A percentile compares a stretch with the other conserved stretches of the same genome.
phyloP scores from a whole-genome alignment of 345 rosid genomes.

The Physaria fendleri region DNA sequence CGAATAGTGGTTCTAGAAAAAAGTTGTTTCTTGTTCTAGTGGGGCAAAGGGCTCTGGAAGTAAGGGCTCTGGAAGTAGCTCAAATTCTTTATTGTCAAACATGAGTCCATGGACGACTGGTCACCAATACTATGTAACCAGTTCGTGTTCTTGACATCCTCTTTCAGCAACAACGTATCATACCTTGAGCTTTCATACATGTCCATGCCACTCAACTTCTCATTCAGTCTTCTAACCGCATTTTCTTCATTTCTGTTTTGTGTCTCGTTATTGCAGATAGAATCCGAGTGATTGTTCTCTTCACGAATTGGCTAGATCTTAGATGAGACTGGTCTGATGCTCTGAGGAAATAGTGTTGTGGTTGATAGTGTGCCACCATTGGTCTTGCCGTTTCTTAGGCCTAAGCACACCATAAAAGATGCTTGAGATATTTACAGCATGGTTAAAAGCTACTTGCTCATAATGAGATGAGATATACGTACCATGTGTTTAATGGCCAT shows the following conservation, averaged over 20 bases:
- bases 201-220: slow-evolving; percentile 59
- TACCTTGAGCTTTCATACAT: slow-evolving; percentile 86
- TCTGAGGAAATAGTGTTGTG: slow-evolving; percentile 87
- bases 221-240: slow-evolving; percentile 44
- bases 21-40: slow-evolving; percentile 35
- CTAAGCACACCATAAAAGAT: slow-evolving; percentile 46
- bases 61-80: slow-evolving; percentile 91
- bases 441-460: neutral
- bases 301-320: too few species aligned
- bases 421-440: neutral
- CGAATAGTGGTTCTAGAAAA: slow-evolving; percentile 34
- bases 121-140: slow-evolving; percentile 93
- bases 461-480: slow-evolving; percentile 19
- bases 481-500: slow-evolving; percentile 98
- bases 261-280: slow-evolving; percentile 38
- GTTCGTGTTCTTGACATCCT: slow-evolving; percentile 78
- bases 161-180: slow-evolving; percentile 78
- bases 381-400: slow-evolving; percentile 64
- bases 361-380: slow-evolving; percentile 52
- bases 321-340: slow-evolving; percentile 55
- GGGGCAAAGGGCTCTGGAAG: slow-evolving; percentile 86
- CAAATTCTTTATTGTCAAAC: slow-evolving; percentile 70
- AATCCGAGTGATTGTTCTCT: too few species aligned
- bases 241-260: slow-evolving; percentile 35
- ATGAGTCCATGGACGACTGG: slow-evolving; percentile 65